Evolutionary conservation across 805 yeast genomes (phyloP).

Genomic region (Zygosaccharomyces gambellarensis): DNA sequence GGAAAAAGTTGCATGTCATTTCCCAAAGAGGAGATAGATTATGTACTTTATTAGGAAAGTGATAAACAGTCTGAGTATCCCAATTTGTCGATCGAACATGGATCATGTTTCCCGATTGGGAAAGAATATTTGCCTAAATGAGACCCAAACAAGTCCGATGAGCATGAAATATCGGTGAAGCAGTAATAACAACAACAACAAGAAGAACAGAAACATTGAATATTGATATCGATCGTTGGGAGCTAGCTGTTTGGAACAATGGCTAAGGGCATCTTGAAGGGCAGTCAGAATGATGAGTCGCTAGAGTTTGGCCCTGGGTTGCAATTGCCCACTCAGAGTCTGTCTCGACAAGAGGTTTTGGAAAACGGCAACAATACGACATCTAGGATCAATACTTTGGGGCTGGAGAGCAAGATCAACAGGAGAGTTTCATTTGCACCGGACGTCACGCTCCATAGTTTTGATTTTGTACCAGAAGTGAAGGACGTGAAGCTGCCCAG

Average conservation of each 20-base stretch:
- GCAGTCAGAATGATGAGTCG: constrained; percentile 10
- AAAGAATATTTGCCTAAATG: neutral
- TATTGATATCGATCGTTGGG: neutral
- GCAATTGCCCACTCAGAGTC: constrained; percentile 7
- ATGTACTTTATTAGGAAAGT: neutral
- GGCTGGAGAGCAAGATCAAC: constrained; percentile 14
- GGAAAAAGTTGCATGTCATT: neutral
- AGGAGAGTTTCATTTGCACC: constrained; percentile 76
- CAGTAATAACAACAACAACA: neutral
- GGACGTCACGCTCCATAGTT: constrained; percentile 61
- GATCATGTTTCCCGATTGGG: neutral
- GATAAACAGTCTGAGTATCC: neutral
- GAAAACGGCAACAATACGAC: constrained; percentile 30
- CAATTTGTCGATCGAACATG: neutral
- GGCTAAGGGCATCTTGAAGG: constrained; percentile 12
- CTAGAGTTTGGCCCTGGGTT: constrained; percentile 1
- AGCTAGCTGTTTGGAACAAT: neutral
- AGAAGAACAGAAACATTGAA: neutral
- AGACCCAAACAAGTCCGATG: neutral
- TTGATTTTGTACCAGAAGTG: constrained; percentile 37
- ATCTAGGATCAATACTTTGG: constrained; percentile 24
- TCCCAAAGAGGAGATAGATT: neutral
- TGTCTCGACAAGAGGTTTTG: constrained; percentile 11
- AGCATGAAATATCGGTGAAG: neutral
- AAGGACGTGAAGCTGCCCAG: constrained; percentile 20